Evolutionary conservation across 768 basidiomycete genomes (phyloP).

Genomic region (Rhizopogon sp.): DNA sequence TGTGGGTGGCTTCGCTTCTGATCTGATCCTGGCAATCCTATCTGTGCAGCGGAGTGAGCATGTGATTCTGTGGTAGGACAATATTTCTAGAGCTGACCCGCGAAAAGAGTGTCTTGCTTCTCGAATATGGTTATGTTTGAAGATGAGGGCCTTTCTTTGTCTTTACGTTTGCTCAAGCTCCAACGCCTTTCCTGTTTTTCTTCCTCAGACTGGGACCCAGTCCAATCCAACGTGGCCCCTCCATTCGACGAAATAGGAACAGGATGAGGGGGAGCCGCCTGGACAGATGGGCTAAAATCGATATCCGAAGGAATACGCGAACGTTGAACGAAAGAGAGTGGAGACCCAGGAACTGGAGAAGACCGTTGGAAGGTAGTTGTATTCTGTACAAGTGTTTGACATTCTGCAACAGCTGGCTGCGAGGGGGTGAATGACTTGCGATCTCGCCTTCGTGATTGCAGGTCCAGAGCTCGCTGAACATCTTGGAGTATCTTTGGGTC

Average conservation of each 20-base stretch:
- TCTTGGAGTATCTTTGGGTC: slow-evolving; percentile 81
- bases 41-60: slow-evolving; percentile 31
- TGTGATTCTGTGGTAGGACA: background rate
- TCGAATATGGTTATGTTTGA: slow-evolving; percentile 43
- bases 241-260: slow-evolving; percentile 66
- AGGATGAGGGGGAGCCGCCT: slow-evolving; percentile 46
- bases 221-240: slow-evolving; percentile 72
- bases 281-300: slow-evolving; percentile 67
- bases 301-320: slow-evolving; percentile 37
- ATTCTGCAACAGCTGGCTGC: slow-evolving; percentile 14
- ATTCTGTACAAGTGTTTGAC: slow-evolving; percentile 18
- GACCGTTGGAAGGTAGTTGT: slow-evolving; percentile 22
- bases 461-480: slow-evolving; percentile 67
- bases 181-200: slow-evolving; percentile 58
- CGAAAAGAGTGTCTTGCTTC: slow-evolving; percentile 54
- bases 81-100: slow-evolving; percentile 36
- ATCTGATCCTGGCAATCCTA: slow-evolving; percentile 51
- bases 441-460: slow-evolving; percentile 73
- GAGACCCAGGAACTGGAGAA: slow-evolving; percentile 13
- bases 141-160: slow-evolving; percentile 42
- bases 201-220: slow-evolving; percentile 48
- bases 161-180: slow-evolving; percentile 56
- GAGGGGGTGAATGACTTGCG: slow-evolving; percentile 31
- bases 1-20: slow-evolving; percentile 46
- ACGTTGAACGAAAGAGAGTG: slow-evolving; percentile 1